Evolutionary conservation across 2,329 filamentous ascomycete genomes (phyloP), one percentile per base, ranked within the genome.

Genomic region (Eutypella sp.): DNA sequence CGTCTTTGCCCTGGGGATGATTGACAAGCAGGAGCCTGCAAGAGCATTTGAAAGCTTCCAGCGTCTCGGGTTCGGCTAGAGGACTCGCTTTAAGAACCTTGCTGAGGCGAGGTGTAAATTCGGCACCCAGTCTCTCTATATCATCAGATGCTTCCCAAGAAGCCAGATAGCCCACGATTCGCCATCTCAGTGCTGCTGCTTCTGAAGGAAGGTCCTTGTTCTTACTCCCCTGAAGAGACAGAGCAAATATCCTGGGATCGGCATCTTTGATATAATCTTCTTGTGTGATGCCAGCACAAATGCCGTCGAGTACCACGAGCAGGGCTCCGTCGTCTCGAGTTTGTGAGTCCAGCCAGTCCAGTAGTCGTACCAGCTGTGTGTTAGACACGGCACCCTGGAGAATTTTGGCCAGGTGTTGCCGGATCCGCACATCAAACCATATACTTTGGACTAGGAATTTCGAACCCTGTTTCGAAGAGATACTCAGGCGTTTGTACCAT

Each of bases 231-330:
- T 60, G 45, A 31, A 62, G 62, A 20, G 63, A 55, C n/a, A 63
- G 54, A 20, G 61, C 54, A 33, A 62, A 62, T n/a, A 66, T 55
- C 27, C 57, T 60, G n/a, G 62, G 50, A 9, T 61, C 58, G 34
- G 65, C 49, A 8, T 46, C 49, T 42, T 61, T 55, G 11, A 65
- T 61, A 33, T 59, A 58, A 5, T 61, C 60, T 40, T 68, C 64
- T 37, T 61, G 54, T 8, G 49, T 57, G 10, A 70, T 54, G n/a
- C 67, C 64, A 5, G 58, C 56, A 37, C 64, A 60, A 40, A 71
- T 60, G 16, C 65, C 67, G 41, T 69, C 66, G 15, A 69, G 55
- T 22, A 71, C 58, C 15, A 69, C 57, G n/a, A 65, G 47, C 37
- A 59, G 57, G 13, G 60, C 58, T 45, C 59, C 58, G 7, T n/a